Evolutionary conservation across 257 asterid genomes (phyloP), one percentile per base, ranked within the genome.

Genomic region (Nicotiana benthamiana): DNA sequence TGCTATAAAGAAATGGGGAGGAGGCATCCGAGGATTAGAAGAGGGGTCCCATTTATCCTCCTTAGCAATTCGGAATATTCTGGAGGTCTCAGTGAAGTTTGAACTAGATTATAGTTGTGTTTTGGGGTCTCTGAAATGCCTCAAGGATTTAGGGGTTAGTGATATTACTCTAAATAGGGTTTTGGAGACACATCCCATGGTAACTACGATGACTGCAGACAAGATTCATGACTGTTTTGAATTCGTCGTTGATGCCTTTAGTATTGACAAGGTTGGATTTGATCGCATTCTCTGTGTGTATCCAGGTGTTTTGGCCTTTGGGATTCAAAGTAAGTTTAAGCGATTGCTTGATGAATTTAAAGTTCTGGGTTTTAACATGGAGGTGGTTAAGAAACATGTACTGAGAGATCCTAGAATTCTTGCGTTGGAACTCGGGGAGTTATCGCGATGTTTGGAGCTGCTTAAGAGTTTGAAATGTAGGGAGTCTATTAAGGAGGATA

Each of bases 401-500:
- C 57, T 88, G 11, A 85, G 89, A 85, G 87, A 95, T 57, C 97
- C 99, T 0, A 67, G 57, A 62, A 88, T 92, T 84, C 94, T 95
- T 80, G 93, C 92, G 18, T 61, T 93, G 81, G 99, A 93, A 83
- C 86, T 84, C 20, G 99, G 99, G 76, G 97, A 95, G 87, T 84
- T 93, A 79, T 88, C 94, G 0, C 89, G 91, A 34, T 93, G 97
- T 84, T 64, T 93, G 83, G 90, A 90, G 81, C 76, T 92, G 87
- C 82, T 93, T 68, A 87, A 89, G 86, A 90, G 86, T 62, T 89
- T 95, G 89, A 92, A 89, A 85, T 93, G 97, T 83, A 85, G 98
- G 84, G 82, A 5, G 20, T 82, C 90, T 11, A 85, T 90, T 51
- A 91, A 88, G 78, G 89, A 93, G 11, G 80, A 76, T 17, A 93